Evolutionary conservation across 2,329 filamentous ascomycete genomes (phyloP).

Genomic region (Magnaporthiopsis incrustans): DNA sequence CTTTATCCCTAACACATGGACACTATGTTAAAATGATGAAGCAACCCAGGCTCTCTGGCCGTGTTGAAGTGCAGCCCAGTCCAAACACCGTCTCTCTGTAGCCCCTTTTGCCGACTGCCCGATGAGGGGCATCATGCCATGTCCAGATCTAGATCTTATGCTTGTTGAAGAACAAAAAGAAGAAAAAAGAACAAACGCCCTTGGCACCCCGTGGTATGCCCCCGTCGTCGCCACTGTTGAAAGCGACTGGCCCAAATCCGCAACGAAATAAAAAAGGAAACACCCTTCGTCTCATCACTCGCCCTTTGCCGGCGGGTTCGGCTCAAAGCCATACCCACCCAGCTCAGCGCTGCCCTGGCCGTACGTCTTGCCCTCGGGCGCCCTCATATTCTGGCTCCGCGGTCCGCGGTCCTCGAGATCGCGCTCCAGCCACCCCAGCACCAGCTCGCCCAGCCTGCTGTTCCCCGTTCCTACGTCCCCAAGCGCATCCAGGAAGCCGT

Average conservation of each 20-base stretch:
- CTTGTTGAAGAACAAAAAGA: background rate
- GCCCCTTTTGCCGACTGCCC: no score
- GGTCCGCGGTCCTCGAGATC: constrained; percentile 76
- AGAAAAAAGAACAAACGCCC: background rate
- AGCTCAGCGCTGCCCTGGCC: constrained; percentile 40
- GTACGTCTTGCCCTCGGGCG: constrained; percentile 58
- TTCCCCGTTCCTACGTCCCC: constrained; percentile 53
- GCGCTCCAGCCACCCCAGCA: constrained; percentile 76
- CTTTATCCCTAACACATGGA: no score
- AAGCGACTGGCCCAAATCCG: background rate
- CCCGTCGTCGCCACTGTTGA: background rate
- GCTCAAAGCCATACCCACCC: constrained; percentile 51
- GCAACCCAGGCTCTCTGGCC: no score
- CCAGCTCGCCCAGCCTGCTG: constrained; percentile 77
- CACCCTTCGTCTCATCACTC: background rate
- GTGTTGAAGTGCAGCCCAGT: no score
- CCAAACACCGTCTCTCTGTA: no score
- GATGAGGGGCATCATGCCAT: no score
- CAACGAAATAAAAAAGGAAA: background rate
- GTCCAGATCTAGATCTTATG: background rate
- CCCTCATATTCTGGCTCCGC: constrained; percentile 48
- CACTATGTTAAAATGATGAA: no score
- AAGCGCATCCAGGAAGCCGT: constrained; percentile 48
- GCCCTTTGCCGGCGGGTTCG: constrained; percentile 19
- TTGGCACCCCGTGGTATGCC: background rate